Evolutionary conservation across 2,329 filamentous ascomycete genomes (phyloP).

Genomic region (Fusarium paranaense): DNA sequence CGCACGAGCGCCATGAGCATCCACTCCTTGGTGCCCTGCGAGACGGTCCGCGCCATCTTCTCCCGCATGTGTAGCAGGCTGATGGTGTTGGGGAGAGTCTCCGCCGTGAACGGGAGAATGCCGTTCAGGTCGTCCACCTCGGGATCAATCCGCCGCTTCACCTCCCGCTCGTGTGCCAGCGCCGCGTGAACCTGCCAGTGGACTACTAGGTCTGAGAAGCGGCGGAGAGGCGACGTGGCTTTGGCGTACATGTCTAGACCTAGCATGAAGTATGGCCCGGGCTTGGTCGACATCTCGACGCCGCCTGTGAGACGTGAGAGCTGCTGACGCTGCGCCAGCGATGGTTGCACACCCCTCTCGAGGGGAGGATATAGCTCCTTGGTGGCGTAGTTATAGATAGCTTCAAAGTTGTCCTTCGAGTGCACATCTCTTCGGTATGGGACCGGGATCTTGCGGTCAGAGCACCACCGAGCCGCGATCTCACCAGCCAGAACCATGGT

Average conservation of each 20-base stretch:
- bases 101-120: constrained; percentile 60
- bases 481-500: constrained; percentile 73
- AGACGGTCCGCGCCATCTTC: constrained; percentile 59
- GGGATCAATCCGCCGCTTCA: constrained; percentile 41
- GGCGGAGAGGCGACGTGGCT: constrained; percentile 74
- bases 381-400: constrained; percentile 52
- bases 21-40: constrained; percentile 63
- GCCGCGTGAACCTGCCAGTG: constrained; percentile 76
- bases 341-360: constrained; percentile 48
- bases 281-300: constrained; percentile 63
- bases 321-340: constrained; percentile 44
- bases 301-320: constrained; percentile 56
- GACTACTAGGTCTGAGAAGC: constrained; percentile 71
- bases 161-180: constrained; percentile 59
- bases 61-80: constrained; percentile 65
- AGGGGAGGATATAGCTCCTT: constrained; percentile 51
- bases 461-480: constrained; percentile 71
- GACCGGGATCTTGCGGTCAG: constrained; percentile 66
- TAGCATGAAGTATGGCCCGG: constrained; percentile 67
- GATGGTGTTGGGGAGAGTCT: constrained; percentile 58
- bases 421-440: constrained; percentile 67
- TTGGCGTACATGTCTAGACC: constrained; percentile 72
- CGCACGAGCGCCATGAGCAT: constrained; percentile 70
- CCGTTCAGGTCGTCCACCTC: constrained; percentile 44
- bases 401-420: constrained; percentile 50